Percentiles rank a stretch among this genome's conserved stretches.
Evolutionary conservation across 2,329 filamentous ascomycete species (phyloP).

Genomic region (Huntiella bhutanensis): DNA sequence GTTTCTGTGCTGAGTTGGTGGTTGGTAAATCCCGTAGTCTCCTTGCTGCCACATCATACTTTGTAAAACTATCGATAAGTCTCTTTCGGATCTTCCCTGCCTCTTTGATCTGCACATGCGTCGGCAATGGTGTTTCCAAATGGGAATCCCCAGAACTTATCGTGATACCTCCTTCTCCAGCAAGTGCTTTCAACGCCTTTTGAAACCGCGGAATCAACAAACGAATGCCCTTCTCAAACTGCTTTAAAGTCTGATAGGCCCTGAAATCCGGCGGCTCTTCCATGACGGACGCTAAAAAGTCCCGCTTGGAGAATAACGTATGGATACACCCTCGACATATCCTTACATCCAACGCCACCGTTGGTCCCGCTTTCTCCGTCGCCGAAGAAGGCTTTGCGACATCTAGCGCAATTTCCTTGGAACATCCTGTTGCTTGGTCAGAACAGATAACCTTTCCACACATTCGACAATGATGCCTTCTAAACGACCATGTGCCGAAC

Average conservation of each 20-base stretch:
- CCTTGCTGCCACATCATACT: slow-evolving; percentile 68
- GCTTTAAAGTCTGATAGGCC: slow-evolving; percentile 63
- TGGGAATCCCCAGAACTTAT: slow-evolving; percentile 14
- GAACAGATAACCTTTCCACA: slow-evolving; percentile 88
- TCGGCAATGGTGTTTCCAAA: slow-evolving; percentile 15
- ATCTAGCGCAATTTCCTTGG: slow-evolving; percentile 62
- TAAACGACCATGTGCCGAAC: slow-evolving; percentile 81
- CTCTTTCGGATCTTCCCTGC: slow-evolving; percentile 79
- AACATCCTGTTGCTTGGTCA: slow-evolving; percentile 69
- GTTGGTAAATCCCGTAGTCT: slow-evolving; percentile 64
- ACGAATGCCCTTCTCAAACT: slow-evolving; percentile 76
- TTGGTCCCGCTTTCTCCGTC: slow-evolving; percentile 26
- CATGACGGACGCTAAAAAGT: slow-evolving; percentile 53
- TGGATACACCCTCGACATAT: slow-evolving; percentile 79
- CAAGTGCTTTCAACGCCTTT: slow-evolving; percentile 48
- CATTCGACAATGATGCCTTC: slow-evolving; percentile 83
- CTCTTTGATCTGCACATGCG: slow-evolving; percentile 55
- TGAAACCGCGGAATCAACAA: slow-evolving; percentile 72
- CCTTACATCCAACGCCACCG: slow-evolving; percentile 59
- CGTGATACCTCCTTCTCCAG: slow-evolving; percentile 19
- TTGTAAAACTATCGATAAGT: slow-evolving; percentile 71
- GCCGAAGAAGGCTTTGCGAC: slow-evolving; percentile 34
- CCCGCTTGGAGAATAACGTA: slow-evolving; percentile 44
- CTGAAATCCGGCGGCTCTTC: slow-evolving; percentile 56
- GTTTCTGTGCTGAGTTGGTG: slow-evolving; percentile 49